phyloP scores from a whole-genome alignment of 495 filamentous ascomycete genomes.

The Ascobolus immersus region DNA sequence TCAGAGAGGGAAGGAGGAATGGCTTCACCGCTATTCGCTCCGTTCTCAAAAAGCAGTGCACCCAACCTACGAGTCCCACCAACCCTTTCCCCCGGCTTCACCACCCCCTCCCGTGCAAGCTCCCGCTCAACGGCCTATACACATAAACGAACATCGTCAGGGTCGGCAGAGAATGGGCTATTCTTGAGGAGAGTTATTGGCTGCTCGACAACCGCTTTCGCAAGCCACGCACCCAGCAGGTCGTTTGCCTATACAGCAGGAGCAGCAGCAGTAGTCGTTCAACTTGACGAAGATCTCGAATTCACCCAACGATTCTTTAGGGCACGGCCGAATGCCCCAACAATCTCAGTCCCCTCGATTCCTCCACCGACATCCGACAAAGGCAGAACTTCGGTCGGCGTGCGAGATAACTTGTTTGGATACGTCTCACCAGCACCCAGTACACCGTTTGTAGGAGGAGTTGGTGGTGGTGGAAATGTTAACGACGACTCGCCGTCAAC shows the following conservation, averaged over 20 bases:
- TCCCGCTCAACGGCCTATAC: neutral
- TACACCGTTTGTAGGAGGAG: conserved; percentile 22
- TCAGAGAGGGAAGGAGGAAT: no score
- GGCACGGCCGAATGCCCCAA: conserved; percentile 53
- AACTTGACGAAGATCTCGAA: conserved; percentile 42
- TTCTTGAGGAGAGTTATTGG: conserved; percentile 64
- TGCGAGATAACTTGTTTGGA: neutral
- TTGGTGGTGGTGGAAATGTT: no score
- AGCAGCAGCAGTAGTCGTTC: conserved; percentile 73
- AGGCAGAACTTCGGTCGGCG: neutral
- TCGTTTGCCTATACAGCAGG: conserved; percentile 78
- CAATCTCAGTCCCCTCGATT: conserved; percentile 28
- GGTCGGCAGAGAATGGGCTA: conserved; percentile 27
- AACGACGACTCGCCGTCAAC: conserved; percentile 35
- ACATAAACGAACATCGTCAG: conserved; percentile 10
- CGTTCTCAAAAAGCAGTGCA: no score
- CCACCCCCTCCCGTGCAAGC: neutral
- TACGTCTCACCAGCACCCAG: conserved; percentile 12
- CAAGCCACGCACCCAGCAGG: conserved; percentile 39
- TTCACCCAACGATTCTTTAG: conserved; percentile 71
- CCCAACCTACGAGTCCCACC: no score
- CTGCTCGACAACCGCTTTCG: conserved; percentile 62
- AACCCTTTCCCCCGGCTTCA: neutral
- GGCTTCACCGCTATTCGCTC: no score
- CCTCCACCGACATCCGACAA: neutral